phyloP scores from a whole-genome alignment of 163 green algal genomes.

The Scenedesmus sp. region DNA sequence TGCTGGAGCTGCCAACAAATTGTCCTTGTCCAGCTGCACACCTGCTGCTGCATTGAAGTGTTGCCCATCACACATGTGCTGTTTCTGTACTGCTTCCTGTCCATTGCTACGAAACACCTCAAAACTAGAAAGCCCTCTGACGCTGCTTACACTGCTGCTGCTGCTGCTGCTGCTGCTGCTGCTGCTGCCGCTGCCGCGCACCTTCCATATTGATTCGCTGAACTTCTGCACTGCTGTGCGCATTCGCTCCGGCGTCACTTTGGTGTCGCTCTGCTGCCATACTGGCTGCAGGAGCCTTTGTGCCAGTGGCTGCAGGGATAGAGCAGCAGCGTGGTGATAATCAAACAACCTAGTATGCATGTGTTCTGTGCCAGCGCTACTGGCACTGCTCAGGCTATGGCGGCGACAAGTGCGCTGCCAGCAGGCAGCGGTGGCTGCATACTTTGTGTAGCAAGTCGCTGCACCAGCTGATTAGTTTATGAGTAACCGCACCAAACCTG shows the following conservation, averaged over 20 bases:
- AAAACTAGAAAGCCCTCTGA: too few species aligned
- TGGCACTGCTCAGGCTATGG: neutral
- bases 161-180: neutral
- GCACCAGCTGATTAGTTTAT: neutral
- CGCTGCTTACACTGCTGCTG: neutral
- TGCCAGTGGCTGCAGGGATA: slow-evolving; percentile 36
- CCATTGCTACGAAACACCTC: too few species aligned
- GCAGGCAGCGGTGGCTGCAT: neutral
- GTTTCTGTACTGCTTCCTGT: too few species aligned
- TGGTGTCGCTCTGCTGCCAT: neutral
- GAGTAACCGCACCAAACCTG: neutral
- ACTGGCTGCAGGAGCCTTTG: slow-evolving; percentile 3
- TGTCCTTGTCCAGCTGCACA: too few species aligned
- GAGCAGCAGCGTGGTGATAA: neutral
- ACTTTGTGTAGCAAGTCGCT: neutral
- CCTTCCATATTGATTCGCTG: slow-evolving; percentile 80
- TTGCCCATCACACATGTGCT: too few species aligned
- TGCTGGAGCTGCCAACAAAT: too few species aligned
- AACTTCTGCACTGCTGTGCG: slow-evolving; percentile 60
- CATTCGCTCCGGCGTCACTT: slow-evolving; percentile 24
- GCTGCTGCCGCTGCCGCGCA: slow-evolving; percentile 13
- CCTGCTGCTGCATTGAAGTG: too few species aligned
- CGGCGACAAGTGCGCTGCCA: neutral
- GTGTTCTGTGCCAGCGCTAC: neutral
- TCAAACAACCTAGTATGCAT: neutral